Conservation (phyloP, 805 yeast species). For the Metschnikowia noctiluminum region DNA sequence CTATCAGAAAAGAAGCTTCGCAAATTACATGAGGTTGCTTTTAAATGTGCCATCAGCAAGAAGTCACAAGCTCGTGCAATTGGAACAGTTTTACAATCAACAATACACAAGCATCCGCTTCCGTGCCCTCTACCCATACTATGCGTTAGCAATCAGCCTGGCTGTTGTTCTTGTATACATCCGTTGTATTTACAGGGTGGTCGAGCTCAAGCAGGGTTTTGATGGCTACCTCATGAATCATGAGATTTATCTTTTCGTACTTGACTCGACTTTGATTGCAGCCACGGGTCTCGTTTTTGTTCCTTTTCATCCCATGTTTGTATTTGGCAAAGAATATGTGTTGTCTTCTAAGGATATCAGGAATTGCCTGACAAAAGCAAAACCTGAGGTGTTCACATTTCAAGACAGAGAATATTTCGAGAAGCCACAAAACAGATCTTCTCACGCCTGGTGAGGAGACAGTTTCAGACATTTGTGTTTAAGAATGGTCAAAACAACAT, state of each 20-base stretch:
- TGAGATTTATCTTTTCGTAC: constrained; percentile 35
- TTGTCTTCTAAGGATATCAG: constrained; percentile 12
- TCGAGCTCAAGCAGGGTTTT: constrained; percentile 40
- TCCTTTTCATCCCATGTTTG: constrained; percentile 40
- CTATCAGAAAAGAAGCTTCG: constrained; percentile 7
- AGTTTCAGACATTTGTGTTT: too few relatives aligned
- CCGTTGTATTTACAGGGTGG: constrained; percentile 38
- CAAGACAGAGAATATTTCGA: neutral
- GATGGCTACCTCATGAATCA: constrained; percentile 33
- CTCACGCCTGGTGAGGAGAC: constrained; percentile 12
- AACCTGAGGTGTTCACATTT: neutral
- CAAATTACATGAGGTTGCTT: constrained; percentile 28
- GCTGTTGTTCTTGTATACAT: constrained; percentile 35
- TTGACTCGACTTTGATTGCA: constrained; percentile 39
- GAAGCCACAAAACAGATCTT: neutral
- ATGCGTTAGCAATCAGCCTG: constrained; percentile 33
- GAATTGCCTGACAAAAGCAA: neutral
- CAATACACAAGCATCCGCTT: constrained; percentile 24
- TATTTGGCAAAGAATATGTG: constrained; percentile 26
- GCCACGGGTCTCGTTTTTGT: constrained; percentile 32
- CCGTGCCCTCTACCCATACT: constrained; percentile 25
- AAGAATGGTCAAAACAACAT: too few relatives aligned
- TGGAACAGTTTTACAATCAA: constrained; percentile 32
- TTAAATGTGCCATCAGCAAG: constrained; percentile 25
- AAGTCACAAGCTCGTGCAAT: constrained; percentile 19